These are phyloP conservation scores for Teunomyces gatunensis DNA, from an alignment of 805 yeast genomes.

Conservation along the genomic window DNA sequence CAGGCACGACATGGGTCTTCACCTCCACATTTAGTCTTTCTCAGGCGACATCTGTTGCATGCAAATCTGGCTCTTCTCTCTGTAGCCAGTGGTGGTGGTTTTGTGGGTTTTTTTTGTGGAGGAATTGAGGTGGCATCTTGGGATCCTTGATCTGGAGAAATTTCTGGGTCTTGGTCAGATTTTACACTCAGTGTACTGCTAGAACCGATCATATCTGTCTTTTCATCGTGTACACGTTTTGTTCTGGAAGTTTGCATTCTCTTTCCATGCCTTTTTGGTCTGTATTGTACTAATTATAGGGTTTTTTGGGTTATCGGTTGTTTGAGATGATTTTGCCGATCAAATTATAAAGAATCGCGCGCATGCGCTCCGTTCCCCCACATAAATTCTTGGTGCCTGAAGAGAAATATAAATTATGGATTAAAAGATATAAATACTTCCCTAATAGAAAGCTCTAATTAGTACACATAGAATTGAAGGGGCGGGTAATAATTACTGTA, in stretches of 20 bases:
- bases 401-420: not conserved
- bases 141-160: not conserved
- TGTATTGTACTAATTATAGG: too few relatives aligned
- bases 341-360: not conserved
- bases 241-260: not conserved
- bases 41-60: slow-evolving; percentile 22
- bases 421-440: not conserved
- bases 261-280: not conserved
- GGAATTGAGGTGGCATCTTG: not conserved
- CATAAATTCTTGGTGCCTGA: not conserved
- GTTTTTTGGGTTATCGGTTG: not conserved
- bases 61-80: slow-evolving; percentile 14
- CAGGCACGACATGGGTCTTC: slow-evolving; percentile 23
- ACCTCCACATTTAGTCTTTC: slow-evolving; percentile 30
- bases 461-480: slow-evolving; percentile 3
- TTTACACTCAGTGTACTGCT: not conserved
- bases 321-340: not conserved
- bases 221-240: not conserved
- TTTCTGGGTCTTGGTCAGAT: not conserved
- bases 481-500: not conserved
- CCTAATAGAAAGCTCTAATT: not conserved
- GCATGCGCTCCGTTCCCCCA: too few relatives aligned
- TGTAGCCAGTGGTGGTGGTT: not conserved
- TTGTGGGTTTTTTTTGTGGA: not conserved
- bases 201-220: not conserved